phyloP scores from a whole-genome alignment of 139 green algal genomes.

The Chlamydomonas schloesseri region DNA sequence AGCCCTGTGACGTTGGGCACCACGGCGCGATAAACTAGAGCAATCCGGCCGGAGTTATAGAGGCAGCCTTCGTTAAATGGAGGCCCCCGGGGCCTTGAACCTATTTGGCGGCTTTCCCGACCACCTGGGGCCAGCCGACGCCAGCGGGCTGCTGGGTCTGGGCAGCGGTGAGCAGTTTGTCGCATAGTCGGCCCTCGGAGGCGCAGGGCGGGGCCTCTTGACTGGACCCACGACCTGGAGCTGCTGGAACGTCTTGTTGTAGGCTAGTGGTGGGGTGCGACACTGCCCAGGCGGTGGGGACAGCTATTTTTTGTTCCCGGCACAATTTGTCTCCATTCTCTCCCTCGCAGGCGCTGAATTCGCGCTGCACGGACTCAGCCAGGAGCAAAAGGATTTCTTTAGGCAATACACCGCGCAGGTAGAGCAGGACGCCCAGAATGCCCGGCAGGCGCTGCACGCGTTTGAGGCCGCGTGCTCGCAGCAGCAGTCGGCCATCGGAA shows the following conservation, averaged over 20 bases:
- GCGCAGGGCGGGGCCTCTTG: too few species aligned
- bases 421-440: constrained; percentile 17
- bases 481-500: neutral
- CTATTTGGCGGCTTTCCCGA: constrained; percentile 22
- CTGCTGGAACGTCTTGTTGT: too few species aligned
- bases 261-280: neutral
- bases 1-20: too few species aligned
- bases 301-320: neutral
- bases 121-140: neutral
- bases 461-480: neutral
- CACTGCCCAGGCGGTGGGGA: neutral
- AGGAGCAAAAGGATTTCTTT: constrained; percentile 33
- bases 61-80: too few species aligned
- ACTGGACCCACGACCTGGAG: neutral
- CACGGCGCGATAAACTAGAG: too few species aligned
- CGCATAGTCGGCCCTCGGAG: neutral
- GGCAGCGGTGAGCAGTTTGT: neutral
- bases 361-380: constrained; percentile 2
- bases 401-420: constrained; percentile 15
- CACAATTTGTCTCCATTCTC: neutral
- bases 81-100: neutral
- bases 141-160: neutral
- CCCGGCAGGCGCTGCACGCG: neutral
- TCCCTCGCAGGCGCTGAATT: neutral
- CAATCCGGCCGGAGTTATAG: too few species aligned